These are phyloP conservation scores for Epicoccum nigrum DNA, from an alignment of 2,329 filamentous ascomycete species.

Conservation along the genomic window DNA sequence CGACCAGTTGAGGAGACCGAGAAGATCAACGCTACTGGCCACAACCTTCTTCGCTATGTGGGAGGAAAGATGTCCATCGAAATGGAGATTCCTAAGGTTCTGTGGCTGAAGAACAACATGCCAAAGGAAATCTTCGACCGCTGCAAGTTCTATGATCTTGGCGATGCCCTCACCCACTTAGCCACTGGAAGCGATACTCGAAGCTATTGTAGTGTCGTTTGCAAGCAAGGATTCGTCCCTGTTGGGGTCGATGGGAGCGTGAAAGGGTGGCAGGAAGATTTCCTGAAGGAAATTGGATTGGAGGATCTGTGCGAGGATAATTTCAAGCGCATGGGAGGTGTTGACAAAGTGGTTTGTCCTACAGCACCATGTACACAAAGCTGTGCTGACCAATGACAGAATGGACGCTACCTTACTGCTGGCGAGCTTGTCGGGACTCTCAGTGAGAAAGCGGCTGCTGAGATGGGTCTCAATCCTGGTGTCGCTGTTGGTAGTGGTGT, in stretches of 20 bases:
- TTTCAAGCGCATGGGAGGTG: conserved; percentile 92
- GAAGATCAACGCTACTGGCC: conserved; percentile 89
- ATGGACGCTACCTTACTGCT: conserved; percentile 87
- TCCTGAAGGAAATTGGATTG: conserved; percentile 85
- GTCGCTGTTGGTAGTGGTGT: conserved; percentile 95
- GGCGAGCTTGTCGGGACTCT: conserved; percentile 88
- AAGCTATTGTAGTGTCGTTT: conserved; percentile 94
- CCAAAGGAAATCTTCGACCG: conserved; percentile 84
- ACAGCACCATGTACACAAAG: conserved; percentile 20
- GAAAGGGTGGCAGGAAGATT: conserved; percentile 98
- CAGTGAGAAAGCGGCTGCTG: conserved; percentile 79
- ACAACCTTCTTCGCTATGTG: conserved; percentile 94
- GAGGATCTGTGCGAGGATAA: conserved; percentile 81
- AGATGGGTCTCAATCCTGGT: conserved; percentile 83
- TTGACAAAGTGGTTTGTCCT: conserved; percentile 85
- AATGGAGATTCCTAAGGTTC: conserved; percentile 98
- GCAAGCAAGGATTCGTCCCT: conserved; percentile 95
- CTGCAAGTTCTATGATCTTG: conserved; percentile 97
- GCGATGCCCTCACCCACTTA: conserved; percentile 90
- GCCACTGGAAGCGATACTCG: conserved; percentile 90
- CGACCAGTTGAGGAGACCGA: conserved; percentile 88
- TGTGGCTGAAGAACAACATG: conserved; percentile 99
- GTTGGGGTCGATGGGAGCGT: conserved; percentile 97
- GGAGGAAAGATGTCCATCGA: conserved; percentile 98
- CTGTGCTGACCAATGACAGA: conserved; percentile 65